phyloP scores from a whole-genome alignment of 2,329 filamentous ascomycete species.

The Pestalotiopsis sp. region DNA sequence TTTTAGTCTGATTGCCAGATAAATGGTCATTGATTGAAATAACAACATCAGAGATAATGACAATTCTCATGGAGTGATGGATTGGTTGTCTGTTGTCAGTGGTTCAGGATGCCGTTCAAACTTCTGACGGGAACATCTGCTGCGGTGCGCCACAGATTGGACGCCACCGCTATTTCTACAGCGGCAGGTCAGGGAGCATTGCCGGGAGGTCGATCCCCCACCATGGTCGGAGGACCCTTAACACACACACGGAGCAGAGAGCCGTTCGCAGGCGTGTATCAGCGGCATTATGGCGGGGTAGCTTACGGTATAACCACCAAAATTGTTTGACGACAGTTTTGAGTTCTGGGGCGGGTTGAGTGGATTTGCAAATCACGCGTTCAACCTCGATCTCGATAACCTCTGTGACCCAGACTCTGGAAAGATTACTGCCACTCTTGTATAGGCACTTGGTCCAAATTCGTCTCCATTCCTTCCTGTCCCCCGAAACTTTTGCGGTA shows the following conservation, averaged over 20 bases:
- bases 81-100: neutral
- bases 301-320: neutral
- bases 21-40: neutral
- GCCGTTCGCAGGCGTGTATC: neutral
- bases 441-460: neutral
- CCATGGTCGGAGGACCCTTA: neutral
- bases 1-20: neutral
- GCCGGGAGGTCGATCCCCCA: conserved; percentile 1
- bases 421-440: neutral
- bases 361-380: neutral
- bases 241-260: neutral
- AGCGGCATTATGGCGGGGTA: conserved; percentile 8
- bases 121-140: neutral
- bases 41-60: neutral
- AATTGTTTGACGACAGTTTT: neutral
- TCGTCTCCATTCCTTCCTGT: neutral
- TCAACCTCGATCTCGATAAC: neutral
- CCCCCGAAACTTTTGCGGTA: neutral
- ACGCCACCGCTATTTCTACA: neutral
- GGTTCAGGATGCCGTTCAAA: neutral
- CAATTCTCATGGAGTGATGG: neutral
- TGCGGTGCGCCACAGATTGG: neutral
- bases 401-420: neutral
- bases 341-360: neutral
- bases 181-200: neutral